phyloP scores from a whole-genome alignment of 164 flowering plant species.

The Euptelea pleiosperma region DNA sequence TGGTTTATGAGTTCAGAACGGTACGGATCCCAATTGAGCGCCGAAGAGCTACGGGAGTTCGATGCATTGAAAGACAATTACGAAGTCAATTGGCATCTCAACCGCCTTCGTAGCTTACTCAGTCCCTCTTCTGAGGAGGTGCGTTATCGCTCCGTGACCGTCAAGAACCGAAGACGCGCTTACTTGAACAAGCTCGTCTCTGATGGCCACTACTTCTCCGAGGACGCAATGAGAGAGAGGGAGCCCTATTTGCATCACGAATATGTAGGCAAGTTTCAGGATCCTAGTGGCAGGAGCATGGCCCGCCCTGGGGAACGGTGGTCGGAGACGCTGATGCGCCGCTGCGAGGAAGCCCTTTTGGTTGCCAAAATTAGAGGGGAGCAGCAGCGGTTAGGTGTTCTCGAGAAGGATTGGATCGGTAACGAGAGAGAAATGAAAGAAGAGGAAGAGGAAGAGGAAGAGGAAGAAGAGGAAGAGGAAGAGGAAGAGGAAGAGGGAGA shows the following conservation, averaged over 20 bases:
- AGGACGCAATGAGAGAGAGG: slow-evolving; percentile 96
- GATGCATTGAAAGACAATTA: slow-evolving; percentile 63
- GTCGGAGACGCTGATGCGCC: slow-evolving; percentile 87
- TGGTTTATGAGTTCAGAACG: slow-evolving; percentile 57
- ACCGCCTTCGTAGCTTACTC: slow-evolving; percentile 42
- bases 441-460: slow-evolving; percentile 61
- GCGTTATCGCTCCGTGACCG: slow-evolving; percentile 42
- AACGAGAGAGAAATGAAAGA: slow-evolving; percentile 46
- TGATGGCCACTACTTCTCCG: slow-evolving; percentile 86
- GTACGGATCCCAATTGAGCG: slow-evolving; percentile 60
- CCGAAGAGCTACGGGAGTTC: slow-evolving; percentile 61
- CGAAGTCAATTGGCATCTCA: slow-evolving; percentile 84
- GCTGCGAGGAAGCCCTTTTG: slow-evolving; percentile 75
- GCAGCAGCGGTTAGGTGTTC: slow-evolving; percentile 81
- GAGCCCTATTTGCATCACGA: slow-evolving; percentile 96
- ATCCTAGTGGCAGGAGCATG: slow-evolving; percentile 62
- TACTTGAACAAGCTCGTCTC: slow-evolving; percentile 56
- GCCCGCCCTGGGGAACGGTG: slow-evolving; percentile 90
- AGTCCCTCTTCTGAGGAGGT: slow-evolving; percentile 62
- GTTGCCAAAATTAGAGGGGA: slow-evolving; percentile 81
- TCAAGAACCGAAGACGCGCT: slow-evolving; percentile 85
- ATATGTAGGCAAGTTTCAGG: slow-evolving; percentile 90
- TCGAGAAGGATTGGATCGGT: slow-evolving; percentile 81
- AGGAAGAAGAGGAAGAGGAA: slow-evolving; percentile 50
- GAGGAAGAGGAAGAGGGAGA: slow-evolving; percentile 26